These are phyloP conservation scores for Erythrobasidium yunnanense DNA, from an alignment of 768 basidiomycete genomes.

Conservation along the genomic window DNA sequence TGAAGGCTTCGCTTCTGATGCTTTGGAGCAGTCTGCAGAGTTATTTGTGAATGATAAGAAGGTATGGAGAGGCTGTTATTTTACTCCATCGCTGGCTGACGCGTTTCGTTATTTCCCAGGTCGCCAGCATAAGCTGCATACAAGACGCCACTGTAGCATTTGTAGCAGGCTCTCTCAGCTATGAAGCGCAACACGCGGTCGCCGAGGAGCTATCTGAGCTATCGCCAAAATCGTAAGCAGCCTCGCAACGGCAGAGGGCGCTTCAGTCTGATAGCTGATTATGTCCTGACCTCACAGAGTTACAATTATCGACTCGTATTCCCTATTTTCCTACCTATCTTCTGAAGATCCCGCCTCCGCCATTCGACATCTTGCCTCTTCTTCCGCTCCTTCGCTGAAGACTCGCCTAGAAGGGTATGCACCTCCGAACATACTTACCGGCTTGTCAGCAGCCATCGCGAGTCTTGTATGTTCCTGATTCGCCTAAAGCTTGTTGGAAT, in stretches of 20 bases:
- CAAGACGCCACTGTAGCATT: not conserved
- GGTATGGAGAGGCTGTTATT: not conserved
- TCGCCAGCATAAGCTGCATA: not conserved
- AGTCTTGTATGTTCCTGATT: not conserved
- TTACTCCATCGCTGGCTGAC: too few relatives aligned
- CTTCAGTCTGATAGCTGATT: too few relatives aligned
- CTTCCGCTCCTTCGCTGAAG: not conserved
- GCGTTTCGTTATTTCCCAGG: not conserved
- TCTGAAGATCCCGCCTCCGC: not conserved
- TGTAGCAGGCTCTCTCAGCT: not conserved
- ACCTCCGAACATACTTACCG: slow-evolving; percentile 9
- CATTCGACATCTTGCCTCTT: not conserved
- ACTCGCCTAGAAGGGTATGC: not conserved
- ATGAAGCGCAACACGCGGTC: slow-evolving; percentile 6
- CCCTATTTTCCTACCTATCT: slow-evolving; percentile 6
- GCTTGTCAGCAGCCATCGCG: slow-evolving; percentile 8
- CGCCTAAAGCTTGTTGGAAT: not conserved
- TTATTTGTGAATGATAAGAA: slow-evolving; percentile 10
- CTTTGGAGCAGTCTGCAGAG: not conserved
- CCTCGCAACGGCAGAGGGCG: too few relatives aligned
- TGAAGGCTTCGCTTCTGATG: not conserved
- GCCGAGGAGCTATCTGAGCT: not conserved
- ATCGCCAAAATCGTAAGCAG: too few relatives aligned
- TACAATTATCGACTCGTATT: slow-evolving; percentile 18
- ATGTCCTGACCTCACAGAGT: not conserved